Conservation (phyloP, 148 eudicot species). For the Fagopyrum esculentum region DNA sequence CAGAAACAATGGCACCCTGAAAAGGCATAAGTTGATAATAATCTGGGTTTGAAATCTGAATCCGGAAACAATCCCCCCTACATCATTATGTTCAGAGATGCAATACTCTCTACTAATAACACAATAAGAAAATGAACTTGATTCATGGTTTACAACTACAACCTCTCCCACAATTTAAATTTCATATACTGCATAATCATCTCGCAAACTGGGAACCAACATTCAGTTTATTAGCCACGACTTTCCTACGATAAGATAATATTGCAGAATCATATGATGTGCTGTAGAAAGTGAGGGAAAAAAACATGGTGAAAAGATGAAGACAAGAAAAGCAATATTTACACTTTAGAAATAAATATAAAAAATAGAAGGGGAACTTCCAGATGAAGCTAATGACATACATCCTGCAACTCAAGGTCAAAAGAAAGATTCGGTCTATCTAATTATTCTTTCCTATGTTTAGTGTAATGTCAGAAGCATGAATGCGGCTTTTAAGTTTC, state of each 20-base stretch:
- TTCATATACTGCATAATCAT: not conserved
- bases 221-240: no score
- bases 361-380: not conserved
- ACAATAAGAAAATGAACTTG: not conserved
- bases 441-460: constrained; percentile 82
- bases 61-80: no score
- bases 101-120: not conserved
- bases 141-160: not conserved
- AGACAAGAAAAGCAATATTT: no score
- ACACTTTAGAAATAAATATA: not conserved
- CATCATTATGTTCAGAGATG: constrained; percentile 4
- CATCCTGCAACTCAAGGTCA: constrained; percentile 86
- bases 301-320: no score
- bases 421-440: constrained; percentile 92
- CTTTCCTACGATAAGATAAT: no score
- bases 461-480: constrained; percentile 75
- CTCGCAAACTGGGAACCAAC: not conserved
- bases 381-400: constrained; percentile 22
- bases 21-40: no score
- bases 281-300: no score
- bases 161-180: not conserved
- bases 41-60: no score
- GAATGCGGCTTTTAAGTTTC: constrained; percentile 88
- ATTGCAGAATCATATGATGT: no score
- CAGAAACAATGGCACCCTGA: no score